Evolutionary conservation across 495 filamentous ascomycete genomes (phyloP), one percentile per base, ranked within the genome.

Genomic region (Choiromyces venosus): DNA sequence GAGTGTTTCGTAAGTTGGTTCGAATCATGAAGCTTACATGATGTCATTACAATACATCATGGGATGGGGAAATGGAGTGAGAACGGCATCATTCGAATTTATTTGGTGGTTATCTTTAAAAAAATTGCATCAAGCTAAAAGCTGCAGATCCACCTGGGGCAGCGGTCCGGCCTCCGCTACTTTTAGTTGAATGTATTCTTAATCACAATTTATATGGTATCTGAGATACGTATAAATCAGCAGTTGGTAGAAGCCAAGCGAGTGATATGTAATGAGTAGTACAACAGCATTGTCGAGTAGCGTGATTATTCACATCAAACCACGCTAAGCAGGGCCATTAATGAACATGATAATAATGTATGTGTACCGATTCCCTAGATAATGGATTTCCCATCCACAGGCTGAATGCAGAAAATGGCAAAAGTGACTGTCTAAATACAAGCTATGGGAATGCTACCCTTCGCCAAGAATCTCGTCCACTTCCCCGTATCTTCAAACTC

Each of bases 401-500:
- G 1, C n/a, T 6, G 25, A 16, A 33, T 10, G 12, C 18, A 33
- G 12, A 61, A 33, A 33, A 61, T 29, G n/a, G 6, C 3, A 18
- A 33, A 18, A 33, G 25, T 29, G 25, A 33, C 25, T 4, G 16
- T 61, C 52, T 7, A 33, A 61, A 33, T 33, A 61, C 25, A 61
- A 16, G 52, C 52, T 10, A 61, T 4, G 25, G 52, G 4, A 12
- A 52, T 33, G 2, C 46, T 29, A 33, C 52, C 52, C 25, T 61
- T 33, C 25, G 52, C 52, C 52, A 61, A 61, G 52, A 61, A 61
- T 14, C 52, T 61, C 52, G 52, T 61, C 52, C 52, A 61, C 52
- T 61, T 61, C 12, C 67, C 37, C 46, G 70, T 68, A 61, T 46
- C 66, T 66, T 73, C 64, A 38, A 76, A 72, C 44, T 44, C 44